A percentile compares a stretch with the other conserved stretches of the same genome.
phyloP scores from a whole-genome alignment of 495 filamentous ascomycete species.

The Penicillium fimorum region DNA sequence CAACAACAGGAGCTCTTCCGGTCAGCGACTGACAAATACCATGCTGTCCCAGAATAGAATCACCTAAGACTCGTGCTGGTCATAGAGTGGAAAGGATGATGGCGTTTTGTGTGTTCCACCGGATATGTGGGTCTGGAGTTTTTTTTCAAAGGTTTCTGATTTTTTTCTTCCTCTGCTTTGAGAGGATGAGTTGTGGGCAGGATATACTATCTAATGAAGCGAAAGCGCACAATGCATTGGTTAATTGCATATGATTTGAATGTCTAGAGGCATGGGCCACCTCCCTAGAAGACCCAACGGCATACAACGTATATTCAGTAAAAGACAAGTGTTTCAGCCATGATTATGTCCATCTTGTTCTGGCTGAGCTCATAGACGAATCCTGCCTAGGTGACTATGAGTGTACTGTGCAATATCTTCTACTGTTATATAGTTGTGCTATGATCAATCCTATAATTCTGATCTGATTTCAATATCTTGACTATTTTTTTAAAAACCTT shows the following conservation, averaged over 20 bases:
- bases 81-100: slow-evolving; percentile 34
- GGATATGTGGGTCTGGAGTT: slow-evolving; percentile 26
- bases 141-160: slow-evolving; percentile 18
- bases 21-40: slow-evolving; percentile 74
- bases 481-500: no score
- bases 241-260: slow-evolving; percentile 11
- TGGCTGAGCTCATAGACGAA: background rate
- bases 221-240: slow-evolving; percentile 11
- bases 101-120: slow-evolving; percentile 22
- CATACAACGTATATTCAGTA: background rate
- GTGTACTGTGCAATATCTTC: background rate
- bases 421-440: background rate
- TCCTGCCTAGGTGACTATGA: background rate
- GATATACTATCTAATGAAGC: slow-evolving; percentile 16
- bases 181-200: background rate
- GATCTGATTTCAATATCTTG: background rate
- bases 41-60: slow-evolving; percentile 46
- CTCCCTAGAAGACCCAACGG: background rate
- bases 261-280: background rate
- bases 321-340: background rate
- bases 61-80: slow-evolving; percentile 34
- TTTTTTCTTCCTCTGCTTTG: slow-evolving; percentile 5
- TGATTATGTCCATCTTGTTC: background rate
- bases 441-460: background rate
- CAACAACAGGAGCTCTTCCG: slow-evolving; percentile 91